Conservation (phyloP, 352 stramenopile species). For the Globisporangium paddicum region DNA sequence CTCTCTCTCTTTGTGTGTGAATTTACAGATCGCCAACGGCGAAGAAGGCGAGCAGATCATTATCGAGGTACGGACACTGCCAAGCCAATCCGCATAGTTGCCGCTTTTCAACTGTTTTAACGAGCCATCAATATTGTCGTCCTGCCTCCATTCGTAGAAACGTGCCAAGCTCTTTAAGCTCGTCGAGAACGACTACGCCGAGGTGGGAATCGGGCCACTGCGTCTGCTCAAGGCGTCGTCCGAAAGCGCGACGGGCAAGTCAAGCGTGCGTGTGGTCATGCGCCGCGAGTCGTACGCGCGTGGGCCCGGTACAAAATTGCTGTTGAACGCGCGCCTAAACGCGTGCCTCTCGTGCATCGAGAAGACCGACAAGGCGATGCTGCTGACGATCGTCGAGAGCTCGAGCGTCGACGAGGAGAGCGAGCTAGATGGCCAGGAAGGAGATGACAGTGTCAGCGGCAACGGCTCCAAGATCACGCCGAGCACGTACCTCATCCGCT, state of each 20-base stretch:
- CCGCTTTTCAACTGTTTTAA: too few relatives aligned
- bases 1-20: not conserved
- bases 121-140: too few relatives aligned
- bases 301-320: slow-evolving; percentile 69
- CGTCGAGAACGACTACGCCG: slow-evolving; percentile 63
- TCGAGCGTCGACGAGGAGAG: slow-evolving; percentile 16
- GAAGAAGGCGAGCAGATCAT: slow-evolving; percentile 70
- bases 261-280: slow-evolving; percentile 67
- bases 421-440: not conserved
- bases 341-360: slow-evolving; percentile 59
- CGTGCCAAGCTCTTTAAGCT: slow-evolving; percentile 79
- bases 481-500: slow-evolving; percentile 70
- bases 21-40: slow-evolving; percentile 37
- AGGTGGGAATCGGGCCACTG: slow-evolving; percentile 73
- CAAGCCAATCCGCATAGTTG: too few relatives aligned
- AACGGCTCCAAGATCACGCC: slow-evolving; percentile 36
- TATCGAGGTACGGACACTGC: slow-evolving; percentile 38
- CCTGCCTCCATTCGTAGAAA: slow-evolving; percentile 32
- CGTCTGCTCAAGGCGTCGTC: slow-evolving; percentile 52
- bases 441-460: not conserved
- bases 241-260: slow-evolving; percentile 32
- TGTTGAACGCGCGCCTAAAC: slow-evolving; percentile 63
- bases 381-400: slow-evolving; percentile 58
- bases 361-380: slow-evolving; percentile 77
- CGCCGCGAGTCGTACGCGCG: slow-evolving; percentile 69